These are phyloP conservation scores for Paecilomyces sp. DNA, from an alignment of 2,329 filamentous ascomycete genomes.

Conservation along the genomic window DNA sequence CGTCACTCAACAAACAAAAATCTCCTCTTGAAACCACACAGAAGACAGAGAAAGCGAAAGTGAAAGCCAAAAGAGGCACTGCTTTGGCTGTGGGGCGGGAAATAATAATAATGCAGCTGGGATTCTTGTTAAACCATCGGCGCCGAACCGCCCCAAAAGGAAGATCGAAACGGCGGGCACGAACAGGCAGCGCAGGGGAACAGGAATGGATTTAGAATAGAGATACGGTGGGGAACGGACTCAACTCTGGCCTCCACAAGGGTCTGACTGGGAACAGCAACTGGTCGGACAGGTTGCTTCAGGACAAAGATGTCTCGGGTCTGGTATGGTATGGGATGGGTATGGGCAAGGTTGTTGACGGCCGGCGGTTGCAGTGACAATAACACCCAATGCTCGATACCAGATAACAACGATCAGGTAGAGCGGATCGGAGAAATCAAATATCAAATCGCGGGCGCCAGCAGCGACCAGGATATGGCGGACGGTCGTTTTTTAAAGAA, in stretches of 20 bases:
- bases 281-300: background rate
- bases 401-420: background rate
- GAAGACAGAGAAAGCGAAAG: background rate
- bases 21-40: background rate
- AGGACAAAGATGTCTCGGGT: background rate
- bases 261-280: background rate
- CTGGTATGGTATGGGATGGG: background rate
- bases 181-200: slow-evolving; percentile 3
- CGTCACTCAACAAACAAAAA: background rate
- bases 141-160: background rate
- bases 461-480: background rate
- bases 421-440: slow-evolving; percentile 1
- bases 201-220: slow-evolving; percentile 6
- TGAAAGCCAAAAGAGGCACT: background rate
- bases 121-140: background rate
- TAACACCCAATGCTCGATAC: background rate
- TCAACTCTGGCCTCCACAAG: slow-evolving; percentile 14
- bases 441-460: slow-evolving; percentile 9
- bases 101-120: background rate
- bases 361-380: background rate
- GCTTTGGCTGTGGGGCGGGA: background rate
- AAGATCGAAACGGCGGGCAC: slow-evolving; percentile 1
- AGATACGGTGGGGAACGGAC: slow-evolving; percentile 10
- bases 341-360: background rate
- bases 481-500: background rate